These are phyloP conservation scores for Neopestalotiopsis sp. DNA, from an alignment of 2,329 filamentous ascomycete genomes.

Conservation along the genomic window DNA sequence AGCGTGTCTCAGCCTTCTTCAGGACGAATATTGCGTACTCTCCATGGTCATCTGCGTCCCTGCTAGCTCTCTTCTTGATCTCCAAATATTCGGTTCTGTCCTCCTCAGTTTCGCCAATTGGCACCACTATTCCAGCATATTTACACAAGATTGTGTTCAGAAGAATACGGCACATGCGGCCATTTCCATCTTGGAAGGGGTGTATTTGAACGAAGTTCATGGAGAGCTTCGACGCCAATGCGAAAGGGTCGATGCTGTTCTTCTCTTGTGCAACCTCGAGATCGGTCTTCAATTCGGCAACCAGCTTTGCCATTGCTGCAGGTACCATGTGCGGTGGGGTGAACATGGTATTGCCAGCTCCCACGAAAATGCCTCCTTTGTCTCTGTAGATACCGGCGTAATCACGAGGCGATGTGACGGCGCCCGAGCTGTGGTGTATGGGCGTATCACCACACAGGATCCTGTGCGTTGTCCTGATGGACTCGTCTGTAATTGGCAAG, in stretches of 20 bases:
- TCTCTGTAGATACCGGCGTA: slow-evolving; percentile 33
- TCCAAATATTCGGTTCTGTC: slow-evolving; percentile 24
- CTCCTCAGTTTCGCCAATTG: slow-evolving; percentile 24
- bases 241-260: slow-evolving; percentile 34
- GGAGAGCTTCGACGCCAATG: slow-evolving; percentile 33
- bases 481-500: slow-evolving; percentile 14
- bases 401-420: slow-evolving; percentile 20
- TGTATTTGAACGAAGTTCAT: slow-evolving; percentile 28
- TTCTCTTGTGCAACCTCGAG: slow-evolving; percentile 12
- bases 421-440: not conserved
- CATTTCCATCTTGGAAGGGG: slow-evolving; percentile 30
- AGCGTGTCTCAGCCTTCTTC: not conserved
- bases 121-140: slow-evolving; percentile 27
- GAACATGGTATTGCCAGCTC: slow-evolving; percentile 35
- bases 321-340: slow-evolving; percentile 32
- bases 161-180: slow-evolving; percentile 28
- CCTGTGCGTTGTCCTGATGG: slow-evolving; percentile 18
- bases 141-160: slow-evolving; percentile 28
- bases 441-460: slow-evolving; percentile 12
- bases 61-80: slow-evolving; percentile 26
- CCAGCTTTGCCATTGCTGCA: slow-evolving; percentile 30
- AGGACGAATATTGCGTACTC: slow-evolving; percentile 34
- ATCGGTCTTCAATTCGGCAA: slow-evolving; percentile 27
- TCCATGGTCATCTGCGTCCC: slow-evolving; percentile 32
- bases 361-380: slow-evolving; percentile 20